Conservation (phyloP, 1,284 basidiomycete species). For the Uromyces viciae-fabae region DNA sequence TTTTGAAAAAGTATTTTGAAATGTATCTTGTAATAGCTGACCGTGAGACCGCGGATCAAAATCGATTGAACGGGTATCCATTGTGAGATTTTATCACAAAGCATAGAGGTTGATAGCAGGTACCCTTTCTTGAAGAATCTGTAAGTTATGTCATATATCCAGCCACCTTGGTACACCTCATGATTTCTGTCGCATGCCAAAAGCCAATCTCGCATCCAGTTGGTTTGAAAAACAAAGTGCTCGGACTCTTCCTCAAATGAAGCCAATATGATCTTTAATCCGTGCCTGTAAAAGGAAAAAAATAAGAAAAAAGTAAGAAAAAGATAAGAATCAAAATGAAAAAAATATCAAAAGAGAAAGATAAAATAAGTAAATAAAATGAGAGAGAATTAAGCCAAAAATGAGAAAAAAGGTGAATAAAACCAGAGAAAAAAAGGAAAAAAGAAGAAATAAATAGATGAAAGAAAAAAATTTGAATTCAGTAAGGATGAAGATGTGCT, state of each 20-base stretch:
- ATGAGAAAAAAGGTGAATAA: not conserved
- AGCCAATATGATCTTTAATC: not conserved
- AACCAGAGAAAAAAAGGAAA: not conserved
- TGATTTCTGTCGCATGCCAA: too few species aligned
- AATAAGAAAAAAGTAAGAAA: not conserved
- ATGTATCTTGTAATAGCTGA: not conserved
- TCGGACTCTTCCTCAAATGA: not conserved
- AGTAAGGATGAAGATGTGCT: too few species aligned
- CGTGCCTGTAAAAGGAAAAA: not conserved
- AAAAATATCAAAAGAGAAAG: not conserved
- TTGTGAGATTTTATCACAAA: not conserved
- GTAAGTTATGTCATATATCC: too few species aligned
- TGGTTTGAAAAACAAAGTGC: not conserved
- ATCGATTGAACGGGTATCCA: constrained; percentile 21
- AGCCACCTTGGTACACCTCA: too few species aligned
- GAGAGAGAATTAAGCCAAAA: not conserved
- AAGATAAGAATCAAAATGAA: not conserved
- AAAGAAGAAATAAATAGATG: too few species aligned
- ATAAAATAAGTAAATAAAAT: not conserved
- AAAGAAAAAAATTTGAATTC: too few species aligned
- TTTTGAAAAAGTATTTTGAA: not conserved
- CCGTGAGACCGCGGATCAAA: not conserved
- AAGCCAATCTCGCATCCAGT: too few species aligned
- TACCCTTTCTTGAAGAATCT: not conserved
- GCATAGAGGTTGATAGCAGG: constrained; percentile 4